phyloP scores from a whole-genome alignment of 1,284 basidiomycete species.

The Trametes versicolor region DNA sequence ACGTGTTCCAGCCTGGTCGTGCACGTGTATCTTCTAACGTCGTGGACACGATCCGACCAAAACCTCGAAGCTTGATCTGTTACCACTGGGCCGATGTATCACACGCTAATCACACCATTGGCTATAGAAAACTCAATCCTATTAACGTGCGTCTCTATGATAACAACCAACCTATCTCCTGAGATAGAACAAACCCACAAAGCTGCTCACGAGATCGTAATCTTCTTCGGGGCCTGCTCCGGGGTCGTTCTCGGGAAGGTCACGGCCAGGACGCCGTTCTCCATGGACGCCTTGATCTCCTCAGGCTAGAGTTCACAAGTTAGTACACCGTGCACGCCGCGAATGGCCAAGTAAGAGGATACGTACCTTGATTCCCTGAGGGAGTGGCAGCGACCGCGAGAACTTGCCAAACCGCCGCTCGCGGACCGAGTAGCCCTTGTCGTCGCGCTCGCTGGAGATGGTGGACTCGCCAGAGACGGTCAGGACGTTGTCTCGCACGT shows the following conservation, averaged over 20 bases:
- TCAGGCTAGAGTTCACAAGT: slow-evolving; percentile 41
- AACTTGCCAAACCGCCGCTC: slow-evolving; percentile 57
- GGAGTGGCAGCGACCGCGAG: slow-evolving; percentile 52
- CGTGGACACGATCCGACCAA: too few relatives aligned
- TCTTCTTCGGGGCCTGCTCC: slow-evolving; percentile 39
- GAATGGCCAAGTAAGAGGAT: background rate
- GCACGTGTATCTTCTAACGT: too few relatives aligned
- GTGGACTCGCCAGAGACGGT: slow-evolving; percentile 54
- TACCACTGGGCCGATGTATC: background rate
- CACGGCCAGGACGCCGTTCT: slow-evolving; percentile 50
- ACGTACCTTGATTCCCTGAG: slow-evolving; percentile 55
- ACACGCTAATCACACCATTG: background rate
- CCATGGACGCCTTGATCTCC: slow-evolving; percentile 53
- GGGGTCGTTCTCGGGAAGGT: slow-evolving; percentile 51
- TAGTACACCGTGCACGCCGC: background rate
- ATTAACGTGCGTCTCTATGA: slow-evolving; percentile 13
- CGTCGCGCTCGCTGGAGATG: slow-evolving; percentile 46
- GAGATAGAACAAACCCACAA: background rate
- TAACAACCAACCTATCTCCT: slow-evolving; percentile 15
- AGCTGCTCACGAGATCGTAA: slow-evolving; percentile 27
- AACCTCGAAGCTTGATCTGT: too few relatives aligned
- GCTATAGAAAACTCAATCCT: slow-evolving; percentile 15
- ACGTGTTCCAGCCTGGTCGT: too few relatives aligned
- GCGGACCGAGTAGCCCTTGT: slow-evolving; percentile 51
- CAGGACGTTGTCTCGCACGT: slow-evolving; percentile 52